A percentile compares a stretch with the other conserved stretches of the same genome.
Conservation (phyloP, 768 basidiomycete species). For the Clitopilus passeckerianus region DNA sequence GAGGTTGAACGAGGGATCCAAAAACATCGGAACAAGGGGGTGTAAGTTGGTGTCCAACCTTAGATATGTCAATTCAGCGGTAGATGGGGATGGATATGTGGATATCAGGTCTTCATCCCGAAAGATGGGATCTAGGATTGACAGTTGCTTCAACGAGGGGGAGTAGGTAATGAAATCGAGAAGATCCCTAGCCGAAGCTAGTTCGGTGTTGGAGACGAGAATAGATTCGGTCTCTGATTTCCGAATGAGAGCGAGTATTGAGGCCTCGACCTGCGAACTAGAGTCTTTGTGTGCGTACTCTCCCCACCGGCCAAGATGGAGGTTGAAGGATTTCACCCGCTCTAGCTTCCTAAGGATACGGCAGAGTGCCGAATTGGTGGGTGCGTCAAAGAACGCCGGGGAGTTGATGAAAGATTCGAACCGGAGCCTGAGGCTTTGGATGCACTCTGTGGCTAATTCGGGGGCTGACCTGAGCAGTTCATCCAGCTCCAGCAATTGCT, state of each 20-base stretch:
- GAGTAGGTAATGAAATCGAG: neutral
- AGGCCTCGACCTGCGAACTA: neutral
- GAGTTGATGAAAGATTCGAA: neutral
- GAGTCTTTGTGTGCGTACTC: neutral
- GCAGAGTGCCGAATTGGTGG: neutral
- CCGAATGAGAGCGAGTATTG: neutral
- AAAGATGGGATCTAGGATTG: neutral
- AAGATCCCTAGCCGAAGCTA: neutral
- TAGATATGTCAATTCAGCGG: neutral
- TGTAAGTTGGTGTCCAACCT: neutral
- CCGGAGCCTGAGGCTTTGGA: neutral
- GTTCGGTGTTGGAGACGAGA: neutral
- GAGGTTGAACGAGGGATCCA: neutral
- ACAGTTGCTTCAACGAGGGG: neutral
- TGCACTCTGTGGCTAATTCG: neutral
- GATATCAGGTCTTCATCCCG: neutral
- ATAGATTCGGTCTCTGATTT: neutral
- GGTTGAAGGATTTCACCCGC: neutral
- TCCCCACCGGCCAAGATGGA: neutral
- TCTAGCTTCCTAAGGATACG: neutral
- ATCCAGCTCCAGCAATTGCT: constrained; percentile 5
- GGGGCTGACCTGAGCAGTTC: neutral
- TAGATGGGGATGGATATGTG: neutral
- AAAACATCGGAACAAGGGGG: neutral
- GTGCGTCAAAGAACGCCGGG: neutral